Base-by-base conservation (phyloP, 768 basidiomycete genomes). In the Epithele typhae region DNA sequence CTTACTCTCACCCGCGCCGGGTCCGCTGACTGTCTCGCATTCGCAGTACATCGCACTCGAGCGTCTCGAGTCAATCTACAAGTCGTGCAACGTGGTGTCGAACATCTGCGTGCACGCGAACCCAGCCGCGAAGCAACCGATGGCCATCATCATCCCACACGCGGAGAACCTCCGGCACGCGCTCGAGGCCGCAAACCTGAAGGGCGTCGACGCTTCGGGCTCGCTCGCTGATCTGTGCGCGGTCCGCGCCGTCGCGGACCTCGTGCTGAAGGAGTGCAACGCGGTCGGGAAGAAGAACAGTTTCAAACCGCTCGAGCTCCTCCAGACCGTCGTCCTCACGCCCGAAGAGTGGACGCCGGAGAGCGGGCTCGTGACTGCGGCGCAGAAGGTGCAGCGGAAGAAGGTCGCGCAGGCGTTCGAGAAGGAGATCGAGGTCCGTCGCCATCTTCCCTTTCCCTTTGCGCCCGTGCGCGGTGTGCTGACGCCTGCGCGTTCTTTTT, bases 281-380 rank as follows among this genome's bases (percentile, higher is more conserved):
- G 70, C 68, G 4, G 66, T 82, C 4, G 94, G 89, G 12, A 93
- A 86, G 81, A 92, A 87, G 78, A 84, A 76, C 43, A 84, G 82
- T 3, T 86, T 95, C 67, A 92, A 88, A 70, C 59, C 73, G 36
- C 78, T 85, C 69, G 92, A 95, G 69, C 64, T 82, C 43, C 67
- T 94, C 25, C 80, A 86, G 61, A 81, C 74, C 19, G 84, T 92
- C 22, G 76, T 95, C 17, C 65, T 95, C 58, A 84, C 85, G 5
- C 60, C 83, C 23, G 87, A 92, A 4, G 91, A 93, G 67, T 94
- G 92, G 92, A 93, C 91, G 5, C 89, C 92, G 0, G 87, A 94
- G 73, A 88, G 64, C 49, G 92, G 90, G 32, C 73, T 94, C 32
- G 81, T 93, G 38, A 94, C 92, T 0, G 88, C 92, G 12, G 92